Base-by-base conservation (phyloP, 768 basidiomycete species). In the Xerocomus spinulosus region DNA sequence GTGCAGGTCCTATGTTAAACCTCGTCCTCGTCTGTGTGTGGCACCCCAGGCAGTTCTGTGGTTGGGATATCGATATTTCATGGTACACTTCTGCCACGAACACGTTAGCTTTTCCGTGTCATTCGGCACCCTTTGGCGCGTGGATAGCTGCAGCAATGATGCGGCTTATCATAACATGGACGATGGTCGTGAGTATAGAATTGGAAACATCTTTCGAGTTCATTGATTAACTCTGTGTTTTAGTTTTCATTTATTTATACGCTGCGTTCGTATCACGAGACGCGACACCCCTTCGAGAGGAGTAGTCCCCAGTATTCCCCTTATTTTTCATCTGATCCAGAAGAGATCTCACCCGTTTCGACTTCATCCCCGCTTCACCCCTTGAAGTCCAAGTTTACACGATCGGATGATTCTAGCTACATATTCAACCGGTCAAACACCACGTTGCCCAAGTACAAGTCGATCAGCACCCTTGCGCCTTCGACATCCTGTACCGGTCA, bases 11-110 rank as follows among this genome's bases (percentile, higher is more conserved):
- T 25, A 55, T 76, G 37, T 68, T 73, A 53, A 88, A 84, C 57
- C 51, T 86, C 33, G 73, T 68, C 8, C 62, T 87, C 18, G 68
- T 82, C 33, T 71, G 74, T 34, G 42, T 74, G 20, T 85, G 83
- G 83, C 73, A 70, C 53, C 62, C 70, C 18, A 60, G 71, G 9
- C 42, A 69, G 2, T 74, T 79, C n/a, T 88, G 87, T 50, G 64
- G 68, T 37, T 71, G 84, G 68, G 81, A 85, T 52, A 68, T 87
- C 35, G 87, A 88, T 58, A 70, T 81, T 35, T 67, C 82, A 9
- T 89, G 87, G 87, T 74, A 78, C 5, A 69, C 71, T 12, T 67
- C 50, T 39, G 48, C 49, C 44, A 72, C 60, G 37, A 53, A 51
- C 39, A 45, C 63, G 41, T n/a, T 14, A 10, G 28, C 51, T 3